Evolutionary conservation across 495 filamentous ascomycete genomes (phyloP), one percentile per base, ranked within the genome.

Genomic region (Talaromyces liani): DNA sequence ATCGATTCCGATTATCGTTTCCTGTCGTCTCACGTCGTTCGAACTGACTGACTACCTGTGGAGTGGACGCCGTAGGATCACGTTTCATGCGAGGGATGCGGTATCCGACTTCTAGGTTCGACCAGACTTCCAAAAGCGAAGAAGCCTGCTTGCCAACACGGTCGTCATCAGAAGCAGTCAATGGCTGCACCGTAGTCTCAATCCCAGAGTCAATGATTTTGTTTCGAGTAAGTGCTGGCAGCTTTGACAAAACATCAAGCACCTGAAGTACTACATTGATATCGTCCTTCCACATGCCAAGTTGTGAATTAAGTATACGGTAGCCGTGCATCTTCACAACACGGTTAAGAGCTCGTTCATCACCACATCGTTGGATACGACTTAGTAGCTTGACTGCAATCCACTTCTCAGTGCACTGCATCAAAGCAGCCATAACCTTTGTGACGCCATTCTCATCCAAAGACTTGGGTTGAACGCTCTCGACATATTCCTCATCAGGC

Each of bases 361-460:
- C 92, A 57, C 94, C 87, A 73, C 88, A 90, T n/a, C 83, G 85
- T 72, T 97, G 91, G 61, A 99, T 90, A 49, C 94, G 92, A 41
- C 85, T 82, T 16, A 99, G 86, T 61, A 99, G 79, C 77, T 97
- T 98, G 78, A 96, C 92, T 10, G 91, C 90, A 72, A 99, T 97
- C 95, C 95, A 99, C 69, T 97, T 97, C 82, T 99, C 94, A 75
- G 94, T 93, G 80, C 92, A 97, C 74, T 97, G 93, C 85, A 96
- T 91, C 64, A 99, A 87, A n/a, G 92, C 89, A 6, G 92, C 91
- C 93, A 99, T 98, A 74, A 99, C 93, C 74, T 95, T 96, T 68
- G 89, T 95, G 67, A 98, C 94, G 62, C 89, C 91, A 64, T 89
- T 83, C 73, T 96, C 92, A 65, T 92, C 87, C 60, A 99, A 84